Evolutionary conservation across 2,329 filamentous ascomycete genomes (phyloP).

Genomic region (Sordariomycetes sp.): DNA sequence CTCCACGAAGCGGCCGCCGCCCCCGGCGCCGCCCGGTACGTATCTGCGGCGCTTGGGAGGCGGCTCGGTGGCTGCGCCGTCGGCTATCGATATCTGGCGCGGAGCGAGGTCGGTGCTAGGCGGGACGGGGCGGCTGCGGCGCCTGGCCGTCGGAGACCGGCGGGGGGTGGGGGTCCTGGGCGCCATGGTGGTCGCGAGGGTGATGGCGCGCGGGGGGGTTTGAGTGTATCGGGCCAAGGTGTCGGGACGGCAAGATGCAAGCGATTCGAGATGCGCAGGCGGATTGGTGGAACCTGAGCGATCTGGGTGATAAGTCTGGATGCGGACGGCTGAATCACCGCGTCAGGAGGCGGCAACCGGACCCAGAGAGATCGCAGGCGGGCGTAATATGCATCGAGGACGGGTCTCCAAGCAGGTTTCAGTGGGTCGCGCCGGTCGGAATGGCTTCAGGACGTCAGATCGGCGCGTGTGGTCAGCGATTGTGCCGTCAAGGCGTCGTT

Average conservation of each 20-base stretch:
- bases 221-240: not conserved
- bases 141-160: conserved; percentile 24
- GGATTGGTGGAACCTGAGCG: not conserved
- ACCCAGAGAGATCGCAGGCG: conserved; percentile 2
- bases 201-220: not conserved
- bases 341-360: conserved; percentile 12
- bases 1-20: conserved; percentile 76
- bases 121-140: conserved; percentile 34
- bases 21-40: conserved; percentile 76
- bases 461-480: not conserved
- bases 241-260: not conserved
- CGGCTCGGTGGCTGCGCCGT: conserved; percentile 38
- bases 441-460: not conserved
- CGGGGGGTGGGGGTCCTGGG: conserved; percentile 5
- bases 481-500: not conserved
- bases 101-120: conserved; percentile 29
- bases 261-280: not conserved
- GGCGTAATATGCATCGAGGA: conserved; percentile 4
- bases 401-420: not conserved
- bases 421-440: not conserved
- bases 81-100: conserved; percentile 21
- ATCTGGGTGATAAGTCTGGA: not conserved
- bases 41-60: conserved; percentile 66
- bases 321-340: conserved; percentile 10
- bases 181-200: conserved; percentile 1